Conservation (phyloP, 192 early-diverging fungal species). For the Dissophora ornata region DNA sequence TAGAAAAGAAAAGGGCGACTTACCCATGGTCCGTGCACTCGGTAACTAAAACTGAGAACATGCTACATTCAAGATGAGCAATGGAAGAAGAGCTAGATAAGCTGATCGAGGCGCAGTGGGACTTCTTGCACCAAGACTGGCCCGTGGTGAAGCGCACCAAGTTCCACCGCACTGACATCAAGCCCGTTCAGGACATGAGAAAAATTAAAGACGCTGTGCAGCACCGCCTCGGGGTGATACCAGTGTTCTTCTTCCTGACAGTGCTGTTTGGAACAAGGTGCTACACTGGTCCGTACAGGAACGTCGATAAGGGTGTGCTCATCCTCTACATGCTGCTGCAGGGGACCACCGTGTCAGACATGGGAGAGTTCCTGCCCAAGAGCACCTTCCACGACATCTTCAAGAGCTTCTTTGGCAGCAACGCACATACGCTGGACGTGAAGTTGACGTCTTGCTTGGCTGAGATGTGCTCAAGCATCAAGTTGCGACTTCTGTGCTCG, state of each 20-base stretch:
- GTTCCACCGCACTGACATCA: slow-evolving; percentile 20
- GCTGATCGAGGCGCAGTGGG: slow-evolving; percentile 11
- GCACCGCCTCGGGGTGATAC: slow-evolving; percentile 1
- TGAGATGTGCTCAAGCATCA: slow-evolving; percentile 33
- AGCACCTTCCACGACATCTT: slow-evolving; percentile 28
- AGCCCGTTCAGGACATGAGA: background rate
- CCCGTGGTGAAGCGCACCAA: slow-evolving; percentile 10
- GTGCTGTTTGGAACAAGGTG: slow-evolving; percentile 16
- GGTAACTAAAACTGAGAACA: too few relatives aligned
- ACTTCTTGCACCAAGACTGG: slow-evolving; percentile 19
- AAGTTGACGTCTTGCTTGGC: slow-evolving; percentile 2
- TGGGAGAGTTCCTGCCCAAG: slow-evolving; percentile 29
- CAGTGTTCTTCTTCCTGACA: slow-evolving; percentile 34
- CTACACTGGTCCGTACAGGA: slow-evolving; percentile 31
- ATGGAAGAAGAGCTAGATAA: slow-evolving; percentile 15
- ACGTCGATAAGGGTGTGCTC: slow-evolving; percentile 42
- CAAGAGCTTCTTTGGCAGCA: slow-evolving; percentile 16
- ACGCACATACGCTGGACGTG: background rate
- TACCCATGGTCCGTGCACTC: too few relatives aligned
- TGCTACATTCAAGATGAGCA: too few relatives aligned
- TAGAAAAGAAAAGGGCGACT: too few relatives aligned
- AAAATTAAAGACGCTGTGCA: slow-evolving; percentile 3
- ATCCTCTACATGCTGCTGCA: slow-evolving; percentile 32
- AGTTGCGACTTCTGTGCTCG: slow-evolving; percentile 12
- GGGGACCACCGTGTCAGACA: slow-evolving; percentile 15